Evolutionary conservation across 2,329 filamentous ascomycete genomes (phyloP).

Genomic region (Fusarium sp.): DNA sequence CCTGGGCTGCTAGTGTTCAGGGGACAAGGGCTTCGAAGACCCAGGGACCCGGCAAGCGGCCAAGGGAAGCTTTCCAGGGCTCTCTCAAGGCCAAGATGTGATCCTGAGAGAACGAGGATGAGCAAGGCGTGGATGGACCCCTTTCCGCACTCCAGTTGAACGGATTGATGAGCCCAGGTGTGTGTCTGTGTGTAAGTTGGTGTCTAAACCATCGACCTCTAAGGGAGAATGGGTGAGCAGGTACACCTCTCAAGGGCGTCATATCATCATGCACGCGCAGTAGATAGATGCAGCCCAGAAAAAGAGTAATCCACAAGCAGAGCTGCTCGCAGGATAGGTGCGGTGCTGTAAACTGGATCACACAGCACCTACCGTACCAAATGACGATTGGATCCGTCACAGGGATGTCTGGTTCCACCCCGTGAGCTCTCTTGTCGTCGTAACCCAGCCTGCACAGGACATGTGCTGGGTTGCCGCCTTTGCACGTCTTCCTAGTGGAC

Average conservation of each 20-base stretch:
- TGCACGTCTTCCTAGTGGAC: constrained; percentile 3
- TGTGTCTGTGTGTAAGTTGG: neutral
- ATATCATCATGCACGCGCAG: constrained; percentile 17
- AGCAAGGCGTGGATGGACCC: constrained; percentile 26
- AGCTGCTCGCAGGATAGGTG: constrained; percentile 3
- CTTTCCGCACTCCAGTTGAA: constrained; percentile 22
- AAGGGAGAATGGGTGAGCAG: constrained; percentile 17
- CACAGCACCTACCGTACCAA: constrained; percentile 2
- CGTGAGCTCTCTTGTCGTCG: constrained; percentile 7
- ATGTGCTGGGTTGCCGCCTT: constrained; percentile 3
- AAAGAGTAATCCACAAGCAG: constrained; percentile 2
- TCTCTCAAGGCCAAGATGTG: neutral
- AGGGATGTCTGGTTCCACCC: constrained; percentile 23
- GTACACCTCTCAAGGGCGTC: constrained; percentile 7
- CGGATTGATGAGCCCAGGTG: neutral
- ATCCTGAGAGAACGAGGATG: constrained; percentile 1
- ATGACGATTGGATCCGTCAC: constrained; percentile 13
- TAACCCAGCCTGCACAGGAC: neutral
- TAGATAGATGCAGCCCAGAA: constrained; percentile 17
- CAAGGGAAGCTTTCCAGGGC: constrained; percentile 22
- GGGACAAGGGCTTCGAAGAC: constrained; percentile 20
- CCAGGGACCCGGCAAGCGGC: constrained; percentile 22
- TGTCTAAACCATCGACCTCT: constrained; percentile 4
- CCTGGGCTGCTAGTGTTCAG: constrained; percentile 30
- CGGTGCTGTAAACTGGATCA: neutral